A percentile compares a stretch with the other conserved stretches of the same genome.
Evolutionary conservation across 2,329 filamentous ascomycete genomes (phyloP).

Genomic region (Trichoderma koningii): DNA sequence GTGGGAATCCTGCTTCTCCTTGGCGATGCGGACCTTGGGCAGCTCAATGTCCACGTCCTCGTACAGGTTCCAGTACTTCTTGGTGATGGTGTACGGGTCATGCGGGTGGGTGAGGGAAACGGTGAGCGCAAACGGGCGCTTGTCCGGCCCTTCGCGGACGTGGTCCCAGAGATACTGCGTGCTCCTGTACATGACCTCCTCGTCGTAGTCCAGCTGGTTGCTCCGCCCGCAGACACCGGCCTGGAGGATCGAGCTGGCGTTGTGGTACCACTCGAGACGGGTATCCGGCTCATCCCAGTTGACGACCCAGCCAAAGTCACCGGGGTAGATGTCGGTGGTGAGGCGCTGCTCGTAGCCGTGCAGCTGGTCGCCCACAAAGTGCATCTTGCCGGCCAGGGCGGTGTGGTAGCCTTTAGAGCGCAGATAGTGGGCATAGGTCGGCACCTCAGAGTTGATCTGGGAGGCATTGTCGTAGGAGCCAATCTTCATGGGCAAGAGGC

Average conservation of each 20-base stretch:
- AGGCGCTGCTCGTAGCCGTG: conserved; percentile 91
- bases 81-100: conserved; percentile 91
- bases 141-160: conserved; percentile 72
- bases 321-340: conserved; percentile 94
- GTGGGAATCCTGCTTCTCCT: conserved; percentile 82
- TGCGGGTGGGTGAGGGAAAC: conserved; percentile 92
- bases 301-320: conserved; percentile 90
- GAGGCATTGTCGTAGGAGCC: conserved; percentile 90
- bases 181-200: conserved; percentile 91
- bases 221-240: conserved; percentile 85
- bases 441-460: conserved; percentile 78
- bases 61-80: conserved; percentile 92
- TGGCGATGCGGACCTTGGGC: conserved; percentile 74
- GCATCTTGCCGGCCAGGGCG: conserved; percentile 92
- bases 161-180: conserved; percentile 90
- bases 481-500: conserved; percentile 88
- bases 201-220: conserved; percentile 94
- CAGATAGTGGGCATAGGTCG: conserved; percentile 91
- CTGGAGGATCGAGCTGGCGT: conserved; percentile 89
- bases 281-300: conserved; percentile 91
- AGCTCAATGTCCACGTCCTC: conserved; percentile 84
- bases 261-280: conserved; percentile 93
- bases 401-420: conserved; percentile 86
- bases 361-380: conserved; percentile 92
- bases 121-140: conserved; percentile 82